Evolutionary conservation across 345 rosid genomes (phyloP), one percentile per base, ranked within the genome.

Genomic region (Bruguiera gymnorhiza): DNA sequence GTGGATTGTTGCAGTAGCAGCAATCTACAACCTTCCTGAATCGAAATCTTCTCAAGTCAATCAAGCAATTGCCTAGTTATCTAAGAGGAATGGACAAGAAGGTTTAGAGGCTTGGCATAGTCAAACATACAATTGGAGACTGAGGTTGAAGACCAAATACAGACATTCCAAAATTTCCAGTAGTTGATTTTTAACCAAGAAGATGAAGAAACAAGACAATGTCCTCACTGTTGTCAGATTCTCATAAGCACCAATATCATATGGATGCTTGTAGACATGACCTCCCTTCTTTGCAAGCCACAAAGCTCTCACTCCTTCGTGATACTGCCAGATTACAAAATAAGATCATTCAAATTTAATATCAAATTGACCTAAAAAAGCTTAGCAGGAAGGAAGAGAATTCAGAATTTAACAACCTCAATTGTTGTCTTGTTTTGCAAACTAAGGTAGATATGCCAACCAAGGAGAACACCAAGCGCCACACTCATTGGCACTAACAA

Each of bases 251-350:
- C 95, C 88, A 6, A 90, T 78, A 81, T 90, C 88, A 74, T 92
- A 92, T 75, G 97, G 98, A 85, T 92, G 95, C 83, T 83, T 87
- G 71, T 90, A 90, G 63, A 87, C 79, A 63, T 82, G 73, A 59
- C 95, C 98, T 68, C 91, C 95, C 84, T 88, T 92, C 86, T 87
- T 93, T 71, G 98, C 97, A 74, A 90, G 87, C 97, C 92, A 90
- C 93, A 84, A 83, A 61, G 95, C 95, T 85, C 97, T 86, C 63
- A 90, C 97, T 29, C 98, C 98, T 86, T 92, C 98, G 62, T 92
- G 91, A 74, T 90, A 87, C 97, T 92, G 86, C 63, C 64, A 72
- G 80, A 37, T 74, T 39, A 68, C 57, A 48, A 62, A 60, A 60
- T 10, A 46, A 46, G 37, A 56, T 46, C 21, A 37, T 26, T 26